Percentiles rank a stretch among this genome's conserved stretches.
Evolutionary conservation across 2,329 filamentous ascomycete genomes (phyloP).

Genomic region (Pseudopithomyces chartarum): DNA sequence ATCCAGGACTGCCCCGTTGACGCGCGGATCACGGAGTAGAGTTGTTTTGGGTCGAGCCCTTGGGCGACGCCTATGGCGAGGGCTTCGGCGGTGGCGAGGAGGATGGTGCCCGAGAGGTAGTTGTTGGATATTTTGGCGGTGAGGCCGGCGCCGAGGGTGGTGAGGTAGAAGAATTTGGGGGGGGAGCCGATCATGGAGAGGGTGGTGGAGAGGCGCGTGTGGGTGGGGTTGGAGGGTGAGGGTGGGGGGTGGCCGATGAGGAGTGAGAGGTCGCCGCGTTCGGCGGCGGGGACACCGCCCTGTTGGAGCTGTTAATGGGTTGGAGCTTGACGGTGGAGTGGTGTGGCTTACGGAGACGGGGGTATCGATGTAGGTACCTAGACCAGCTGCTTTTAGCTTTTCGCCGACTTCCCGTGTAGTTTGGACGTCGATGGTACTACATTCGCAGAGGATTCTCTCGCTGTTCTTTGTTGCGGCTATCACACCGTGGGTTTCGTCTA

Average conservation of each 20-base stretch:
- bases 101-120: conserved; percentile 37
- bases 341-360: conserved; percentile 32
- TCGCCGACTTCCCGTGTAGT: conserved; percentile 31
- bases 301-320: conserved; percentile 2
- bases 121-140: conserved; percentile 43
- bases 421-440: conserved; percentile 39
- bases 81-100: conserved; percentile 40
- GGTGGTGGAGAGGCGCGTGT: conserved; percentile 16
- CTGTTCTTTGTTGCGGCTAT: conserved; percentile 24
- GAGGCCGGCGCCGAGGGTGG: conserved; percentile 33
- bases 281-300: conserved; percentile 39
- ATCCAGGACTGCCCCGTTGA: conserved; percentile 42
- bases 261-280: conserved; percentile 30
- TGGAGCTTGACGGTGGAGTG: neutral
- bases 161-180: conserved; percentile 36
- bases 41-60: conserved; percentile 31
- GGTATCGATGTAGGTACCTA: conserved; percentile 35
- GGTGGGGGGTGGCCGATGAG: conserved; percentile 32
- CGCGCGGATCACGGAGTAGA: conserved; percentile 35
- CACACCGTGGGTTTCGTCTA: conserved; percentile 31
- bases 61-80: conserved; percentile 37
- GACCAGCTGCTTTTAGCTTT: conserved; percentile 12
- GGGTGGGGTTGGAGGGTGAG: conserved; percentile 7
- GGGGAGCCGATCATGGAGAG: conserved; percentile 31
- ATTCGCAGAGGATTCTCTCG: conserved; percentile 33